Evolutionary conservation across 306 rosid genomes (phyloP), one percentile per base, ranked within the genome.

Genomic region (Medicago lupulina): DNA sequence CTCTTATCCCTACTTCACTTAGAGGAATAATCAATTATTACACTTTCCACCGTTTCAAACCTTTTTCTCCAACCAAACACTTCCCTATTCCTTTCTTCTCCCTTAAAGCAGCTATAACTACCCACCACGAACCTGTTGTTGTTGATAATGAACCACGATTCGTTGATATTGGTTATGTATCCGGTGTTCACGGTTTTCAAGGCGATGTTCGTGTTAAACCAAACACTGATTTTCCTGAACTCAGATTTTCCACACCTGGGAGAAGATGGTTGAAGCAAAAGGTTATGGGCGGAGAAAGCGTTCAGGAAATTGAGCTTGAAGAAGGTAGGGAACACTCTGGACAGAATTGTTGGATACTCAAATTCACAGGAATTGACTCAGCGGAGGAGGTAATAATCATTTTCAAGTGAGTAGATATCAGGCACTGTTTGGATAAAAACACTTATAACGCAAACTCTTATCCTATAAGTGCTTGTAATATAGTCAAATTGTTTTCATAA

Each of bases 281-380:
- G 61, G 71, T 76, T 80, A 80, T 31, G 28, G 90, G 93, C 28
- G 84, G 44, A 61, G 96, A 95, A 76, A 80, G 21, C 15, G 67
- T 95, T 77, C 84, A 71, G 65, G 88, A 92, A 77, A 82, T 95
- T 74, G 92, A 90, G 76, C 87, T 95, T 36, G 95, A 85, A 69
- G 92, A 92, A 81, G 99, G 97, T 75, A 90, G 96, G 83, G 96
- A 89, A 46, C 92, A 95, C 71, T 82, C 89, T 75, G 97, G 96
- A 63, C 88, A 81, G 79, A 89, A 90, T 82, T 83, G 87, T 77
- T 95, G 99, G 97, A 88, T 95, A 68, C 87, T 95, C 46, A 92
- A 80, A 79, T 86, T 95, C 82, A 75, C 64, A 80, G 97, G 92
- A 76, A 79, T 92, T 77, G 82, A 95, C 67, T 70, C 93, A 0